A percentile compares a stretch with the other conserved stretches of the same genome.
Evolutionary conservation across 2,329 filamentous ascomycete genomes (phyloP).

Genomic region (Parascedosporium putredinis): DNA sequence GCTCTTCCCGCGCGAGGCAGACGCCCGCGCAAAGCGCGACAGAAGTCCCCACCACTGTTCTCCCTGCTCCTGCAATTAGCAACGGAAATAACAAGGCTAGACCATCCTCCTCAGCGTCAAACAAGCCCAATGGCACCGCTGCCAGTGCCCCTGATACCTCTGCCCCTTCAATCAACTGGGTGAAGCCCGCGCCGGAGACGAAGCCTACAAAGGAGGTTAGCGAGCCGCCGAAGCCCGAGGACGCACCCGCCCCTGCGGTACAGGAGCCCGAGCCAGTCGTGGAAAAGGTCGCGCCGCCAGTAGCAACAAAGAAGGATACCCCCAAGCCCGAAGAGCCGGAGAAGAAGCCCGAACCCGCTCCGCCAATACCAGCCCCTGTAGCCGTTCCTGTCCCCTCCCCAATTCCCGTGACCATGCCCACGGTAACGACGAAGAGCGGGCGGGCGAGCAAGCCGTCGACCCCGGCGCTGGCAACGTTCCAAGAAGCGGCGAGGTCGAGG

Average conservation of each 20-base stretch:
- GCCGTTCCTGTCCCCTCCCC: slow-evolving; percentile 24
- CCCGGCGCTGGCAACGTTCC: slow-evolving; percentile 48
- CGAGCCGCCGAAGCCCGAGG: slow-evolving; percentile 20
- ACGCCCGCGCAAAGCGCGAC: slow-evolving; percentile 56
- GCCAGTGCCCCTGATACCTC: slow-evolving; percentile 27
- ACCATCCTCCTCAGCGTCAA: slow-evolving; percentile 50
- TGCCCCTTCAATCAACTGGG: slow-evolving; percentile 12
- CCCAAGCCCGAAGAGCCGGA: slow-evolving; percentile 18
- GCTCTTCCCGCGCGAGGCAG: slow-evolving; percentile 62
- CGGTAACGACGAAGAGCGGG: slow-evolving; percentile 54
- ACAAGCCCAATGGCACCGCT: slow-evolving; percentile 45
- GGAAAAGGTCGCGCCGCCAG: slow-evolving; percentile 26
- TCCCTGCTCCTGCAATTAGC: background rate
- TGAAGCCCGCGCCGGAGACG: slow-evolving; percentile 10
- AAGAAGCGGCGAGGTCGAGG: slow-evolving; percentile 44
- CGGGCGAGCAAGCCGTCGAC: slow-evolving; percentile 58
- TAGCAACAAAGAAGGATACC: slow-evolving; percentile 20
- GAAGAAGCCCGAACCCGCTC: slow-evolving; percentile 10
- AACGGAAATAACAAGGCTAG: slow-evolving; percentile 33
- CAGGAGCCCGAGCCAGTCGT: slow-evolving; percentile 39
- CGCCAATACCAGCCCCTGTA: slow-evolving; percentile 11
- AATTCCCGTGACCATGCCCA: slow-evolving; percentile 27
- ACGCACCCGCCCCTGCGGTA: slow-evolving; percentile 10
- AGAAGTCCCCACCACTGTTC: slow-evolving; percentile 29
- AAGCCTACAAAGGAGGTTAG: slow-evolving; percentile 15